phyloP scores from a whole-genome alignment of 257 asterid genomes.

The Cynanchum wilfordii region DNA sequence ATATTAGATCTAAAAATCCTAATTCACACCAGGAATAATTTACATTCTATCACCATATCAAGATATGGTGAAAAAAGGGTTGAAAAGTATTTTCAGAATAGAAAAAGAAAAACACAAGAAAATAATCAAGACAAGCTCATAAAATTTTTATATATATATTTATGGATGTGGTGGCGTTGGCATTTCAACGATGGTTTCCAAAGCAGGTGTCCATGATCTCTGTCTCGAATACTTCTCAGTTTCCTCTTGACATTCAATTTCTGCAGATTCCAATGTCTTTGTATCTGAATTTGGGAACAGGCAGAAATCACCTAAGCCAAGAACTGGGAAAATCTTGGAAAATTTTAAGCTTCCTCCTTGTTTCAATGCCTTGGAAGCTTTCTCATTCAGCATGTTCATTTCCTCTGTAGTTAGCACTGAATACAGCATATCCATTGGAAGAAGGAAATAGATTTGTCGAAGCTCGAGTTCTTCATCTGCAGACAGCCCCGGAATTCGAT shows the following conservation, averaged over 20 bases:
- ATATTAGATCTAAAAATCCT: neutral
- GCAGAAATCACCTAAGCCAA: constrained; percentile 32
- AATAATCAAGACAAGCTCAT: neutral
- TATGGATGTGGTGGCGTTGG: constrained; percentile 45
- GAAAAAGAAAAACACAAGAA: neutral
- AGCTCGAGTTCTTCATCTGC: constrained; percentile 63
- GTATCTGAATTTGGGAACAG: constrained; percentile 35
- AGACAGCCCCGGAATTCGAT: constrained; percentile 41
- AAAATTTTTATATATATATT: neutral
- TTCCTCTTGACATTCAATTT: constrained; percentile 6
- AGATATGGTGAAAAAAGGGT: neutral
- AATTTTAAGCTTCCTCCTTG: constrained; percentile 30
- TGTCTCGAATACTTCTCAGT: constrained; percentile 42
- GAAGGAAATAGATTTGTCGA: constrained; percentile 43
- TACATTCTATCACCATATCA: neutral
- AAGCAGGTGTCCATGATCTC: constrained; percentile 69
- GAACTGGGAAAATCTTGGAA: constrained; percentile 47
- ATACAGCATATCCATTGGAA: constrained; percentile 67
- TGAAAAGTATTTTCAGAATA: neutral
- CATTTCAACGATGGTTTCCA: constrained; percentile 65
- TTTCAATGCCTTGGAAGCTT: constrained; percentile 35
- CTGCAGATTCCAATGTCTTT: constrained; percentile 12
- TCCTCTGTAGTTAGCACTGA: constrained; percentile 64
- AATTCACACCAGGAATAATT: constrained; percentile 4
- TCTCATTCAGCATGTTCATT: constrained; percentile 27